phyloP scores from a whole-genome alignment of 116 monocot genomes.

The Thalassia testudinum region DNA sequence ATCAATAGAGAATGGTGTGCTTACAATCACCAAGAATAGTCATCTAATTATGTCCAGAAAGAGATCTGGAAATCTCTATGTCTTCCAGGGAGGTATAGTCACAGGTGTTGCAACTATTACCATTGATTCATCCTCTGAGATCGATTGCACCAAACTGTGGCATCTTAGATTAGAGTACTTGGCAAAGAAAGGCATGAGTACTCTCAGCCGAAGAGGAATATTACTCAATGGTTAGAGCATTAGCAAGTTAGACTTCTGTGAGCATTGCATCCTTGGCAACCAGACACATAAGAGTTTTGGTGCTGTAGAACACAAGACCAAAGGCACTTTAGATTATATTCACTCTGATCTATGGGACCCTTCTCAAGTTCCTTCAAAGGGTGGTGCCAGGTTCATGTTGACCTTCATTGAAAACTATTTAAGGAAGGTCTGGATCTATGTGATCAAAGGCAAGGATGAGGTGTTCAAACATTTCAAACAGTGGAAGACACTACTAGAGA shows the following conservation, averaged over 20 bases:
- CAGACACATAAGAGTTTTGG: slow-evolving; percentile 1
- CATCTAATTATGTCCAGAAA: slow-evolving; percentile 6
- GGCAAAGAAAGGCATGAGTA: slow-evolving; percentile 4
- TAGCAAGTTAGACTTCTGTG: slow-evolving; percentile 6
- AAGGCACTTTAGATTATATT: slow-evolving; percentile 7
- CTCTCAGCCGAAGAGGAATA: slow-evolving; percentile 1
- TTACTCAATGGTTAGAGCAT: neutral
- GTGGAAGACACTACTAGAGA: slow-evolving; percentile 9
- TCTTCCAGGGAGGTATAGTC: slow-evolving; percentile 1
- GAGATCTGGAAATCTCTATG: neutral
- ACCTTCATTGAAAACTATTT: slow-evolving; percentile 17
- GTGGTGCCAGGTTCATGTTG: slow-evolving; percentile 6
- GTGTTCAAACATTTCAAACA: slow-evolving; percentile 5
- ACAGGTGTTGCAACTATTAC: neutral
- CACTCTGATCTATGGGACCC: slow-evolving; percentile 10
- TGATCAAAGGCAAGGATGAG: slow-evolving; percentile 5
- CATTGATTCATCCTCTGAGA: too few species aligned
- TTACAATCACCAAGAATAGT: neutral
- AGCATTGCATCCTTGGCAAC: slow-evolving; percentile 16
- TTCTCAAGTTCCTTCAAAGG: slow-evolving; percentile 5
- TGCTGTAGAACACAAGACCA: slow-evolving; percentile 7
- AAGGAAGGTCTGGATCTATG: slow-evolving; percentile 3
- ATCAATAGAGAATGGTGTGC: slow-evolving; percentile 1
- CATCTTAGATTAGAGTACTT: too few species aligned
- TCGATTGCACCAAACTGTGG: slow-evolving; percentile 17